Evolutionary conservation across 108 stramenopile genomes (phyloP), one percentile per base, ranked within the genome.

Genomic region (Aurantiochytrium sp.): DNA sequence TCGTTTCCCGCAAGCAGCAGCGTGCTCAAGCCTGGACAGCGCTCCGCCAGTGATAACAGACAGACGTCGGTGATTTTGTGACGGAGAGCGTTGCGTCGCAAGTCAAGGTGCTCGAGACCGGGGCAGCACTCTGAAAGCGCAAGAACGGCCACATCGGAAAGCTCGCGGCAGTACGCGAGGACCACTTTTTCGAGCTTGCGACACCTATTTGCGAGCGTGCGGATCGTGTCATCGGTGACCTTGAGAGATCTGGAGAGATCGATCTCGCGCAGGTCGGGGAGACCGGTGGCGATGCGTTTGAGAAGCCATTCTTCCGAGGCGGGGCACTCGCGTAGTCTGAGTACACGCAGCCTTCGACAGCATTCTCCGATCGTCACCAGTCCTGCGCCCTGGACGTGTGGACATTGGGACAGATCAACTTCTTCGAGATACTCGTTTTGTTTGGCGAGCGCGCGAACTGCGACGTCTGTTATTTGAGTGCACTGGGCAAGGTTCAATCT

Each of bases 91-190:
- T 47, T 83, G 23, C 76, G 45, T 12, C 23, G 19, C 76, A 83
- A 45, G 28, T 83, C 76, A 35, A 83, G 76, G 51, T 83, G 49
- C 28, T 83, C 76, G 25, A 83, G 51, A 6, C 49, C 76, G 28
- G 49, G 49, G 76, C 76, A 83, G 51, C n/a, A 53, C 51, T 83
- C 76, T 8, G 76, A 83, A 12, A 83, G 45, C 19, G 76, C 76
- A 12, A 83, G 76, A 2, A 83, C 76, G n/a, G 49, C 76, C n/a
- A 83, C 76, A 35, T 83, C 76, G 51, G 76, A 83, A 6, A 83
- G 49, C 76, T 83, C 76, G n/a, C 76, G 76, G 76, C 76, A 83
- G 51, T 83, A 53, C 14, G 76, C 76, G 49, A 83, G 51, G n/a
- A 53, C 51, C 6, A 3, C 51, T 8, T 35, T 8, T 4, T 83